Evolutionary conservation across 805 yeast species (phyloP).

Genomic region (Suhomyces sp.): DNA sequence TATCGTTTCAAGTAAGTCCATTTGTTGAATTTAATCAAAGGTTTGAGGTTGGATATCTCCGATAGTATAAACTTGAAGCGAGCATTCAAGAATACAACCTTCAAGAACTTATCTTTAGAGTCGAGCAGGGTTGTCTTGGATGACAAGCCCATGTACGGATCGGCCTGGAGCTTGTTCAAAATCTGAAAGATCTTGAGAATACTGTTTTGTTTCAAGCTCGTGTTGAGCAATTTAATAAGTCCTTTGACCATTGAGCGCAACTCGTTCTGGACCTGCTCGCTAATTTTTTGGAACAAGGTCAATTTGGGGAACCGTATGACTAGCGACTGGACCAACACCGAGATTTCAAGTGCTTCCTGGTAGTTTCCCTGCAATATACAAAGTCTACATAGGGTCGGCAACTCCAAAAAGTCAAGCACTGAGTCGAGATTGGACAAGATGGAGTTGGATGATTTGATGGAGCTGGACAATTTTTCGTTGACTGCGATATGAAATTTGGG

Average conservation of each 20-base stretch:
- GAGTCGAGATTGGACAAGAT: constrained; percentile 64
- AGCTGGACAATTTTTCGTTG: constrained; percentile 19
- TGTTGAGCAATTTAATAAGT: constrained; percentile 63
- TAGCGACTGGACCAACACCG: constrained; percentile 68
- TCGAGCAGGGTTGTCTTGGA: not conserved
- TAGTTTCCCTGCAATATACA: constrained; percentile 85
- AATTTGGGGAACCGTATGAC: constrained; percentile 66
- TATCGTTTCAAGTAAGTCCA: constrained; percentile 71
- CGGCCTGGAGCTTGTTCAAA: constrained; percentile 51
- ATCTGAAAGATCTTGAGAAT: constrained; percentile 76
- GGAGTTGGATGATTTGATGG: constrained; percentile 24
- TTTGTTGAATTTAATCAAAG: constrained; percentile 50
- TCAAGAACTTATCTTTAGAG: constrained; percentile 24
- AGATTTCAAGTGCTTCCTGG: constrained; percentile 83
- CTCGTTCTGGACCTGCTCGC: constrained; percentile 52
- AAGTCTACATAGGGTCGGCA: constrained; percentile 80
- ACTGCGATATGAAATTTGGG: constrained; percentile 15
- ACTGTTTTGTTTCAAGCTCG: constrained; percentile 76
- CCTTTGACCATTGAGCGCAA: constrained; percentile 66
- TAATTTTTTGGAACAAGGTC: constrained; percentile 48
- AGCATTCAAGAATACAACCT: constrained; percentile 62
- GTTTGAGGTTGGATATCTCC: constrained; percentile 57
- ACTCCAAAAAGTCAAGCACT: constrained; percentile 72
- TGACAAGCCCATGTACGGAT: constrained; percentile 34
- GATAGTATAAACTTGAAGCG: constrained; percentile 63